Base-by-base conservation (phyloP, 768 basidiomycete species). In the Suillus placidus region DNA sequence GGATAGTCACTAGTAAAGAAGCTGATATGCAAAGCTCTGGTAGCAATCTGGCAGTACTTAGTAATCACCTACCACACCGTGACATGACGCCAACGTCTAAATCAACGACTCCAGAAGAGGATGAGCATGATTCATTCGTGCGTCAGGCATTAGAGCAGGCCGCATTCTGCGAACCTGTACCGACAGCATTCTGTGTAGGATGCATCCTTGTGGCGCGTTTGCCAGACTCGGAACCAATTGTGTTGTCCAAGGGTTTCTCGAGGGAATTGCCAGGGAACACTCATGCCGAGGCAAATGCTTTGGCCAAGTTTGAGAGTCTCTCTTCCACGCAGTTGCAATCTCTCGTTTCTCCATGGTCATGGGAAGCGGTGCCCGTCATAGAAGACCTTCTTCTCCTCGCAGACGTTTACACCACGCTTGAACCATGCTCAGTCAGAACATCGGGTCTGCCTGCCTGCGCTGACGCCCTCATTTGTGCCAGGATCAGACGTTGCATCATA, bases 211-310 rank as follows among this genome's bases (percentile, higher is more conserved):
- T 87, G 4, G 79, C 81, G 23, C 80, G 78, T 52, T 77, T 78
- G 64, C 84, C 87, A 20, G 68, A 74, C 54, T 71, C 72, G 49
- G 47, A 72, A 16, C 81, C 88, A 4, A 78, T 87, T 63, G 78
- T 92, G 54, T 77, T 99, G 42, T 80, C 93, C 14, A 88, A 88
- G 2, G 95, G 95, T 20, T 95, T 89, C 79, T 98, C 96, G 32
- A 85, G 97, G 72, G 95, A 98, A 74, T 83, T 98, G 0, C 82
- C 87, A 5, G 97, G 96, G 62, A 99, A 99, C 74, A 98, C 97
- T 4, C 97, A 99, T 76, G 97, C 96, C 13, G 97, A 99, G 80
- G 94, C 95, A 30, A 97, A 97, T 74, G 95, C 96, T 1, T 80
- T 99, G 62, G 74, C 85, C 49, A 97, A 98, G 72, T 85, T 88